Percentiles rank a stretch among this genome's conserved stretches.
These are phyloP conservation scores for Metschnikowia noctiluminum DNA, from an alignment of 805 yeast species.

Conservation along the genomic window DNA sequence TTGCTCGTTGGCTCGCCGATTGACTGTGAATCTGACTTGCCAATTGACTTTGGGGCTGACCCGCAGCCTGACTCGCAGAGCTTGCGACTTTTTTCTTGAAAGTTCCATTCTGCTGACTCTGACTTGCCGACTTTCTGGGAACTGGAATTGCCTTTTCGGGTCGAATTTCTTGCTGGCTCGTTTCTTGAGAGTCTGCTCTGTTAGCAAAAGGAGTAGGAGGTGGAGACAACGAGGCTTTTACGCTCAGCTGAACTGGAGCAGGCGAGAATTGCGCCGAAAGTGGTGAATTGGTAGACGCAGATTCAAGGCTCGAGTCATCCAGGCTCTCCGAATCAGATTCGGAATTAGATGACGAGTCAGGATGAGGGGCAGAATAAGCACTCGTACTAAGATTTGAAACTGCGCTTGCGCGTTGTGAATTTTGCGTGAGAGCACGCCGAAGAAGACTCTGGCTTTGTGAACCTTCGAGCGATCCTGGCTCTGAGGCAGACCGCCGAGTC, in stretches of 20 bases:
- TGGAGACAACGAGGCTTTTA: conserved; percentile 1
- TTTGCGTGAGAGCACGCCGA: conserved; percentile 12
- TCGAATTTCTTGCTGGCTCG: neutral
- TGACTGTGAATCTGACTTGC: neutral
- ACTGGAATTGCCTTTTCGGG: neutral
- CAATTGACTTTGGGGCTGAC: neutral
- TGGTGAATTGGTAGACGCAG: neutral
- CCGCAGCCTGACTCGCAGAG: neutral
- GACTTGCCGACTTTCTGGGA: neutral
- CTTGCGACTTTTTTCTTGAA: neutral
- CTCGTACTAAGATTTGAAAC: neutral
- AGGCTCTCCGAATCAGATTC: neutral
- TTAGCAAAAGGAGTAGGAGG: neutral
- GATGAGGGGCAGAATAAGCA: neutral
- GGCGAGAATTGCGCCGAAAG: neutral
- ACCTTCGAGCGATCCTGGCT: neutral
- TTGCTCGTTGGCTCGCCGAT: neutral
- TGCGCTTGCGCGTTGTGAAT: conserved; percentile 5
- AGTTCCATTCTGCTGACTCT: neutral
- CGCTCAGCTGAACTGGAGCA: neutral
- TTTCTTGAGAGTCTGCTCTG: neutral
- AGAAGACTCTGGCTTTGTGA: conserved; percentile 3
- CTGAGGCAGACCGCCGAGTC: neutral
- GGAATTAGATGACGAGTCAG: neutral
- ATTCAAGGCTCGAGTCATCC: neutral